phyloP scores from a whole-genome alignment of 164 flowering plant species.

The Akebia trifoliata region DNA sequence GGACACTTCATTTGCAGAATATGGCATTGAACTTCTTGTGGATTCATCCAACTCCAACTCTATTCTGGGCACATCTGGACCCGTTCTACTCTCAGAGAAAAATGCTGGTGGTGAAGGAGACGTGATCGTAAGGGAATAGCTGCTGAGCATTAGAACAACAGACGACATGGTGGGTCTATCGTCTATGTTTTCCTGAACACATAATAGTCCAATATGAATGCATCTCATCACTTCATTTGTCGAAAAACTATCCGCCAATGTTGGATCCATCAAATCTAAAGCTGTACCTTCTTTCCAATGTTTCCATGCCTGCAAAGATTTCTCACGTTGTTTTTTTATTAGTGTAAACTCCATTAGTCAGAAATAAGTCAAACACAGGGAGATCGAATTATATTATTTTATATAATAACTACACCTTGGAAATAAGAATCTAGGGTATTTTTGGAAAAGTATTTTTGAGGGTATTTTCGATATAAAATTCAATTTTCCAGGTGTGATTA shows the following conservation, averaged over 20 bases:
- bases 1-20: background rate
- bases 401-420: too few species aligned
- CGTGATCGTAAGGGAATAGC: conserved; percentile 25
- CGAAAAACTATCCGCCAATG: background rate
- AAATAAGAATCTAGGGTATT: too few species aligned
- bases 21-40: background rate
- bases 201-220: conserved; percentile 41
- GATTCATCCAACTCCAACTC: background rate
- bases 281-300: conserved; percentile 30
- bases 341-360: too few species aligned
- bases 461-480: too few species aligned
- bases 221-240: conserved; percentile 28
- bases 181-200: conserved; percentile 36
- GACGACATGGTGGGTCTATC: conserved; percentile 44
- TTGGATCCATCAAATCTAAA: conserved; percentile 27
- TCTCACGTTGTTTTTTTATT: background rate
- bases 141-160: conserved; percentile 36
- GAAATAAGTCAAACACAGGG: too few species aligned
- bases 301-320: conserved; percentile 36
- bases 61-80: background rate
- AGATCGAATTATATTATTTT: too few species aligned
- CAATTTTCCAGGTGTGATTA: too few species aligned
- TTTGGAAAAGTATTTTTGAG: too few species aligned
- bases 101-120: conserved; percentile 42
- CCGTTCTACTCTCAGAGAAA: conserved; percentile 6